Evolutionary conservation across 768 basidiomycete genomes (phyloP).

Genomic region (Tricholoma sp.): DNA sequence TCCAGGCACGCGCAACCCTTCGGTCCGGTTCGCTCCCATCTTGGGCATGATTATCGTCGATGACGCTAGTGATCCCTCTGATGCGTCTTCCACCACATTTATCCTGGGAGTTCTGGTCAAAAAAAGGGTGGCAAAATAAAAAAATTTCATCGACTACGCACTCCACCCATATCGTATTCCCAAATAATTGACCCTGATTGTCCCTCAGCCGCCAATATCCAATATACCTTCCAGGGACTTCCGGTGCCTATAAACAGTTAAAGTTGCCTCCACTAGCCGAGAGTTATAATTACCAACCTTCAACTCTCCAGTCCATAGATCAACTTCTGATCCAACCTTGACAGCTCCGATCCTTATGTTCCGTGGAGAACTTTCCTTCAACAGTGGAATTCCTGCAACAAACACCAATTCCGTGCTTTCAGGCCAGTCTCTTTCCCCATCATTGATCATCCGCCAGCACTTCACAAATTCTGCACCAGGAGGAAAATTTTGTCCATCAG

Average conservation of each 20-base stretch:
- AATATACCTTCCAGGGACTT: constrained; percentile 64
- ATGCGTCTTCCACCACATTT: constrained; percentile 52
- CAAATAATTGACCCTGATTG: constrained; percentile 55
- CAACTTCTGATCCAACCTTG: constrained; percentile 50
- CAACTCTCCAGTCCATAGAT: constrained; percentile 69
- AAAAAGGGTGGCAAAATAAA: constrained; percentile 3
- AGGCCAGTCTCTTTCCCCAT: constrained; percentile 62
- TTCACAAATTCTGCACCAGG: constrained; percentile 86
- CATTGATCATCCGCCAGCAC: constrained; percentile 73
- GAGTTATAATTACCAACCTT: constrained; percentile 41
- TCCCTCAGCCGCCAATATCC: constrained; percentile 74
- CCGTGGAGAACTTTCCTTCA: constrained; percentile 26
- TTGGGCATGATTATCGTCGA: constrained; percentile 77
- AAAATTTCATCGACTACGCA: constrained; percentile 35
- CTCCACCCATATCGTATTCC: constrained; percentile 78
- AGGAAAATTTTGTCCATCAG: constrained; percentile 72
- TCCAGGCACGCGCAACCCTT: no score
- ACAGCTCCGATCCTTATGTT: constrained; percentile 51
- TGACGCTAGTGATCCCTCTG: constrained; percentile 54
- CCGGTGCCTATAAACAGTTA: constrained; percentile 70
- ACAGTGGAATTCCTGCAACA: constrained; percentile 63
- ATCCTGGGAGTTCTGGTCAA: constrained; percentile 37
- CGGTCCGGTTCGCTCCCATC: no score
- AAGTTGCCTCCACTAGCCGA: no score
- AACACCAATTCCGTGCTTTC: constrained; percentile 62